phyloP scores from a whole-genome alignment of 768 basidiomycete species.

The Mrakia blollopis region DNA sequence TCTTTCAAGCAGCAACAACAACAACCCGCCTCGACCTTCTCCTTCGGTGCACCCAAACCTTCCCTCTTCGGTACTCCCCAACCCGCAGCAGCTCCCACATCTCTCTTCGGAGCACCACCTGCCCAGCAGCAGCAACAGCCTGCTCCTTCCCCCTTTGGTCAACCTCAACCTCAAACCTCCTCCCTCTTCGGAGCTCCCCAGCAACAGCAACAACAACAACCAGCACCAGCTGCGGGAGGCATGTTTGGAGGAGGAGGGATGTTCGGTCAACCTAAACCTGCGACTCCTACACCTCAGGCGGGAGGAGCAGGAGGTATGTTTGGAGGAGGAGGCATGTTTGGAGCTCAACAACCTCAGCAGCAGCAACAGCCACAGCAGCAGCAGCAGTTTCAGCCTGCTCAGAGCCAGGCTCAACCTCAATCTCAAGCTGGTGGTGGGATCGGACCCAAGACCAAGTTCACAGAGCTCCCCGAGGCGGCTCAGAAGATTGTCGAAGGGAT shows the following conservation, averaged over 20 bases:
- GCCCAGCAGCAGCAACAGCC: slow-evolving; percentile 11
- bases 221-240: background rate
- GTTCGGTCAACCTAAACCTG: slow-evolving; percentile 6
- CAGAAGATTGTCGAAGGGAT: slow-evolving; percentile 32
- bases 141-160: slow-evolving; percentile 22
- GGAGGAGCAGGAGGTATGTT: slow-evolving; percentile 10
- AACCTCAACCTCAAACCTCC: slow-evolving; percentile 19
- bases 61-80: slow-evolving; percentile 24
- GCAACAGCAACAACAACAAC: background rate
- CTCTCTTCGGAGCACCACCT: slow-evolving; percentile 22
- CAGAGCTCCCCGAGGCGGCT: slow-evolving; percentile 28
- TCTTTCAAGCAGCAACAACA: background rate
- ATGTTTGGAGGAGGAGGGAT: slow-evolving; percentile 7
- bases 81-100: background rate
- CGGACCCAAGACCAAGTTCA: slow-evolving; percentile 27
- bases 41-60: slow-evolving; percentile 22
- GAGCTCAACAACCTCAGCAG: slow-evolving; percentile 18
- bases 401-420: slow-evolving; percentile 20
- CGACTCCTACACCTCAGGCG: background rate
- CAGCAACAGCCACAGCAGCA: slow-evolving; percentile 25
- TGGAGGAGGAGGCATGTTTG: slow-evolving; percentile 19
- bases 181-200: slow-evolving; percentile 10
- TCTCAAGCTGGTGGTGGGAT: background rate
- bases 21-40: slow-evolving; percentile 2
- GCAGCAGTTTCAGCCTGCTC: slow-evolving; percentile 25